These are phyloP conservation scores for Dacryopinax primogenitus DNA, from an alignment of 768 basidiomycete genomes.

Conservation along the genomic window DNA sequence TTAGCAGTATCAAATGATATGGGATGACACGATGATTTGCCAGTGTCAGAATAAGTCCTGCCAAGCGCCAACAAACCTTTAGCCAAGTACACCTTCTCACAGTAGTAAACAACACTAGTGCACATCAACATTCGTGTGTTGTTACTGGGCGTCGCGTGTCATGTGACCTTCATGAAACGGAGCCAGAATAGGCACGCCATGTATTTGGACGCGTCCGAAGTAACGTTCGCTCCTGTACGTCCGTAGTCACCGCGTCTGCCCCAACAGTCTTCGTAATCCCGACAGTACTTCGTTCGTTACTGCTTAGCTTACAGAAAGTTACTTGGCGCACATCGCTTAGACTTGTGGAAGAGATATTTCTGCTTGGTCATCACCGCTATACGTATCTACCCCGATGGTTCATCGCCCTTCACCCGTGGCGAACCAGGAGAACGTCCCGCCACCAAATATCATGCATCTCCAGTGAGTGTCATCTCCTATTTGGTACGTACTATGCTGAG, in stretches of 20 bases:
- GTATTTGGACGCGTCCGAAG: slow-evolving; percentile 5
- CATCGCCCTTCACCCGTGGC: neutral
- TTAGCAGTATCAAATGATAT: slow-evolving; percentile 3
- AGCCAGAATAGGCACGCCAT: slow-evolving; percentile 8
- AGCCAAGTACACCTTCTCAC: no score
- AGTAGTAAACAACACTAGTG: no score
- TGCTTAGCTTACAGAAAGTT: neutral
- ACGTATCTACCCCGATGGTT: neutral
- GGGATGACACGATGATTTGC: neutral
- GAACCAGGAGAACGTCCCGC: slow-evolving; percentile 9
- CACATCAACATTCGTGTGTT: no score
- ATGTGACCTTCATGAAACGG: slow-evolving; percentile 8
- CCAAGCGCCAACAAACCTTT: no score
- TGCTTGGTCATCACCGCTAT: slow-evolving; percentile 20
- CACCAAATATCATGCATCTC: neutral
- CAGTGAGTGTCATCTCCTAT: no score
- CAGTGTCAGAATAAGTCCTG: no score
- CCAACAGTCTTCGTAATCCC: neutral
- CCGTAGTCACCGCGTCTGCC: neutral
- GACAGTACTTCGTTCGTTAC: neutral
- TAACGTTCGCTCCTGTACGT: neutral
- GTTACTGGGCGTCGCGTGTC: neutral
- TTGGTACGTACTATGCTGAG: no score
- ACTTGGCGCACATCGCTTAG: neutral
- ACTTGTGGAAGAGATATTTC: neutral